phyloP scores from a whole-genome alignment of 352 stramenopile species.

The Saprolegnia diclina region DNA sequence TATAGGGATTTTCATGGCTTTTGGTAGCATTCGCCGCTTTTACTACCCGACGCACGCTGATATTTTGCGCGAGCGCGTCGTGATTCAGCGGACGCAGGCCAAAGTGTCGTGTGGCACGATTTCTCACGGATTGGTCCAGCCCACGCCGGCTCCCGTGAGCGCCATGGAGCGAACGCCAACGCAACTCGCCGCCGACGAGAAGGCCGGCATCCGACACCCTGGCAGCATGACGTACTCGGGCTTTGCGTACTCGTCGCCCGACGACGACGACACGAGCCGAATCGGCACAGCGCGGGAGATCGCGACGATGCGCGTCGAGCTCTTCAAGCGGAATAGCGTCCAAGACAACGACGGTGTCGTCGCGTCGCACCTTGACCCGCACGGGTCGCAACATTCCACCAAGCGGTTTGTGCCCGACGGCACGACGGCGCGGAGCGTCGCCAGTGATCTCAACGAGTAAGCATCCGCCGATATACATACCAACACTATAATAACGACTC shows the following conservation, averaged over 20 bases:
- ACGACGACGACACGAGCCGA: background rate
- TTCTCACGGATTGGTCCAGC: background rate
- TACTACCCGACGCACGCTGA: constrained; percentile 47
- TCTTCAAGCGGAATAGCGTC: background rate
- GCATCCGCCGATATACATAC: no score
- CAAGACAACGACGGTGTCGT: background rate
- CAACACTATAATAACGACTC: no score
- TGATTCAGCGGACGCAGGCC: background rate
- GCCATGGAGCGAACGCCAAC: constrained; percentile 1
- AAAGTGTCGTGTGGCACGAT: constrained; percentile 18
- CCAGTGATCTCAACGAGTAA: background rate
- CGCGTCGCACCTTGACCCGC: background rate
- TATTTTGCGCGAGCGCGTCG: constrained; percentile 52
- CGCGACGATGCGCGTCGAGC: constrained; percentile 18
- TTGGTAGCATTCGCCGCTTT: constrained; percentile 37
- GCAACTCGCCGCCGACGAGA: constrained; percentile 9
- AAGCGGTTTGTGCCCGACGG: background rate
- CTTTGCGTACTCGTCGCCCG: constrained; percentile 12
- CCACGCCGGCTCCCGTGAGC: background rate
- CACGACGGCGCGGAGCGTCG: background rate
- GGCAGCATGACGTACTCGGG: constrained; percentile 12
- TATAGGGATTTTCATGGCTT: constrained; percentile 22
- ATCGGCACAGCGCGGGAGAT: background rate
- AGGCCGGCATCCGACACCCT: constrained; percentile 8
- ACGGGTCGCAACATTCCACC: background rate